Base-by-base conservation (phyloP, 208 protist species). In the Crithidia sp. region DNA sequence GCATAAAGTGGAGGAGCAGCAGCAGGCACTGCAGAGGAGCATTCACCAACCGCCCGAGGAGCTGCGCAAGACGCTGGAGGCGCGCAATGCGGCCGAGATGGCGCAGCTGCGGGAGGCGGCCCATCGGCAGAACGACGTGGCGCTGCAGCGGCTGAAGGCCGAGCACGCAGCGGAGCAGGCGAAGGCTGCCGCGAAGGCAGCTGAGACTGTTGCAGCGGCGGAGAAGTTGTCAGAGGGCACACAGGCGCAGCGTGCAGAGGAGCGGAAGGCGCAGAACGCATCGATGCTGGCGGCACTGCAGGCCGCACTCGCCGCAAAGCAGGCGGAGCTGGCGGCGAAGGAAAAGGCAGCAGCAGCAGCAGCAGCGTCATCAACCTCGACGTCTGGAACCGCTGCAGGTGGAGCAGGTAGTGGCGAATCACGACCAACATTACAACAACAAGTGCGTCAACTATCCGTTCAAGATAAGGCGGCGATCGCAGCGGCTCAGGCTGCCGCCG, bases 141-240 rank as follows among this genome's bases (percentile, higher is more conserved):
- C 50, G 40, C 41, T 81, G 7, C 67, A 66, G 49, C 39, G 72
- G 0, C 12, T 79, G 5, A 44, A 68, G 36, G 57, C 14, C 8
- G 72, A 79, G 44, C 61, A 82, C 55, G 71, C 70, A 4, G 76
- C 71, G 16, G 70, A 69, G 57, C 68, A 82, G 59, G 49, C 66
- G 44, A 60, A 80, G 61, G 65, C 53, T 5, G 41, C 62, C 16
- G 71, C 58, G 39, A 71, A 45, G 44, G 28, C 49, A 0, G 75
- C 60, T 12, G 43, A 65, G 9, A 55, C 49, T 45, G 54, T 76
- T 19, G 52, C 77, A 1, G 64, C 64, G 8, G 66, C 66, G 8
- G 57, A 61, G 64, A 72, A 67, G 56, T 37, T 52, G 43, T n/a
- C 59, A 2, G 58, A 76, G 14, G 50, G 19, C 40, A 75, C 67